A percentile compares a stretch with the other conserved stretches of the same genome.
phyloP scores from a whole-genome alignment of 495 filamentous ascomycete species.

The Coniosporium apollinis region DNA sequence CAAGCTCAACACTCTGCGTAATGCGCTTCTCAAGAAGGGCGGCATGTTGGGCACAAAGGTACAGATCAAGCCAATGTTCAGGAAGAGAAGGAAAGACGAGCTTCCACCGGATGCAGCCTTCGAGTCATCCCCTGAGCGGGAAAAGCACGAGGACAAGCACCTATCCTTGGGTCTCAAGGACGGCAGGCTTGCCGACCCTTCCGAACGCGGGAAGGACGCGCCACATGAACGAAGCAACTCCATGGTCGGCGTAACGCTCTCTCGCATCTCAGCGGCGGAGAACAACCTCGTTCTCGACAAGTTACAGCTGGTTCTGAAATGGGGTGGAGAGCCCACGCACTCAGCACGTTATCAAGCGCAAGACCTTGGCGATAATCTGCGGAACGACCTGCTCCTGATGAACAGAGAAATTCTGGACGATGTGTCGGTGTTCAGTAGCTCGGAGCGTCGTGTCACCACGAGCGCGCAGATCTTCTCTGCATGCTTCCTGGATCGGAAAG shows the following conservation, averaged over 20 bases:
- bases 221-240: constrained; percentile 59
- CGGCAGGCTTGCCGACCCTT: constrained; percentile 4
- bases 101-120: constrained; percentile 12
- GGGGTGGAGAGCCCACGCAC: constrained; percentile 96
- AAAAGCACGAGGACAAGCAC: constrained; percentile 6
- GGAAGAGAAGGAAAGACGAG: constrained; percentile 54
- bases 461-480: constrained; percentile 93
- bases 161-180: not conserved
- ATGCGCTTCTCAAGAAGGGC: constrained; percentile 79
- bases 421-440: constrained; percentile 84
- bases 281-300: constrained; percentile 86
- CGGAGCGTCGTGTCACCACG: constrained; percentile 82
- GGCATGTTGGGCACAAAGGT: constrained; percentile 93
- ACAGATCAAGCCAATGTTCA: constrained; percentile 97
- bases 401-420: constrained; percentile 82
- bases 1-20: constrained; percentile 69
- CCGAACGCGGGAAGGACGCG: not conserved
- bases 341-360: constrained; percentile 91
- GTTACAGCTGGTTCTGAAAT: constrained; percentile 93
- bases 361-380: constrained; percentile 85
- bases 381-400: constrained; percentile 85
- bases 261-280: constrained; percentile 74
- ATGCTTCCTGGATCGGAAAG: constrained; percentile 75
- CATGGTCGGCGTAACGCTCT: constrained; percentile 70
- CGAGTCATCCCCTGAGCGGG: constrained; percentile 13